Evolutionary conservation across 1,284 basidiomycete species (phyloP).

Genomic region (Austroboletus niveus): DNA sequence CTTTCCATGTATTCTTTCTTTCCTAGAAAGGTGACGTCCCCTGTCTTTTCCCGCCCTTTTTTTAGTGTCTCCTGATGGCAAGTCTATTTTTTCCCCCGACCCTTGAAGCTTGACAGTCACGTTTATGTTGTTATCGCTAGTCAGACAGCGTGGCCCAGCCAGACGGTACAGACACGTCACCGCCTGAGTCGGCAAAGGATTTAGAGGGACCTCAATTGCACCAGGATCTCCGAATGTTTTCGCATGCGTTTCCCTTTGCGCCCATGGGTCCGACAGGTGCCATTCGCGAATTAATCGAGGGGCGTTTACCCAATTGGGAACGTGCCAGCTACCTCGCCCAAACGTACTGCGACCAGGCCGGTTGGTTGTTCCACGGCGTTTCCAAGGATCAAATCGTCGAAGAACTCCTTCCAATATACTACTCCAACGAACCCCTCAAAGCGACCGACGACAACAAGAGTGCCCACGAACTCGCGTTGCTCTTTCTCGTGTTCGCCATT

Average conservation of each 20-base stretch:
- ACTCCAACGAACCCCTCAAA: slow-evolving; percentile 31
- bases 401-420: slow-evolving; percentile 52
- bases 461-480: slow-evolving; percentile 54
- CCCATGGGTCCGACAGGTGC: slow-evolving; percentile 49
- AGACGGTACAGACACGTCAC: slow-evolving; percentile 18
- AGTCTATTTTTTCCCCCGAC: slow-evolving; percentile 5
- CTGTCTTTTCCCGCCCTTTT: slow-evolving; percentile 10
- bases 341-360: slow-evolving; percentile 54
- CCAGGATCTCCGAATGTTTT: slow-evolving; percentile 50
- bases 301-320: slow-evolving; percentile 49
- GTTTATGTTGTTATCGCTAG: slow-evolving; percentile 21
- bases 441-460: slow-evolving; percentile 35
- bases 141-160: slow-evolving; percentile 21
- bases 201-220: slow-evolving; percentile 36
- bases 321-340: slow-evolving; percentile 47
- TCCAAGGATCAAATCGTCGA: slow-evolving; percentile 48
- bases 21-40: slow-evolving; percentile 3
- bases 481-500: slow-evolving; percentile 63
- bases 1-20: not conserved
- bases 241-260: slow-evolving; percentile 62
- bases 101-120: not conserved
- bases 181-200: slow-evolving; percentile 34
- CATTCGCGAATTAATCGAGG: slow-evolving; percentile 49
- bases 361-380: slow-evolving; percentile 57
- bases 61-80: slow-evolving; percentile 33